A percentile compares a stretch with the other conserved stretches of the same genome.
Conservation (phyloP, 2,329 filamentous ascomycete genomes). For the Hypoxylon rubiginosum region DNA sequence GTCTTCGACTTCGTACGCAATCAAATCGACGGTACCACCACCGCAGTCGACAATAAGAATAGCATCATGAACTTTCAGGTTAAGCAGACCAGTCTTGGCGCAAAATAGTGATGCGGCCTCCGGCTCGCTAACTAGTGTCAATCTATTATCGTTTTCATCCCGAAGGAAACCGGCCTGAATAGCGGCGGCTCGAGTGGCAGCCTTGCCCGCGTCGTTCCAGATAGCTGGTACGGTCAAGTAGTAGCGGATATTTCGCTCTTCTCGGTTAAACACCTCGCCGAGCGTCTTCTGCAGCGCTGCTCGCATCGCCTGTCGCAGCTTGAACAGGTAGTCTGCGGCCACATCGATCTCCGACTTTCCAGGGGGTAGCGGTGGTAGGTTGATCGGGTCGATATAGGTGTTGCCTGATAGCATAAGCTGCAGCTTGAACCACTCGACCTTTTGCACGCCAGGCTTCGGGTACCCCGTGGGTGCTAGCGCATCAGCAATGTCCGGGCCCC, state of each 20-base stretch:
- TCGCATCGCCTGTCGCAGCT: constrained; percentile 96
- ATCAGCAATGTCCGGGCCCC: constrained; percentile 98
- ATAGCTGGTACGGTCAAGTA: constrained; percentile 99
- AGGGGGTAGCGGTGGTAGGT: constrained; percentile 94
- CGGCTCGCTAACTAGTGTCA: constrained; percentile 95
- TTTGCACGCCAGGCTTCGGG: constrained; percentile 96
- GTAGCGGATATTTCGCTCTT: constrained; percentile 97
- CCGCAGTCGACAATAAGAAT: constrained; percentile 98
- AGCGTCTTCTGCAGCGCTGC: constrained; percentile 95
- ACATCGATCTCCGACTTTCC: constrained; percentile 99
- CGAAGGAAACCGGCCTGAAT: constrained; percentile 97
- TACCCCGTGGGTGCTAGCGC: constrained; percentile 96
- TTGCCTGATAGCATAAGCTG: constrained; percentile 99
- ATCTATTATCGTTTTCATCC: constrained; percentile 96
- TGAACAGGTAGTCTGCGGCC: constrained; percentile 98
- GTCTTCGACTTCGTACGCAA: constrained; percentile 98
- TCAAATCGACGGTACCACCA: constrained; percentile 98
- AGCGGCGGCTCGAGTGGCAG: constrained; percentile 92
- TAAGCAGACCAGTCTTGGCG: constrained; percentile 94
- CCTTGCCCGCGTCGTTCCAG: constrained; percentile 99
- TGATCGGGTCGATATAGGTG: constrained; percentile 99
- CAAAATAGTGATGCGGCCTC: constrained; percentile 98
- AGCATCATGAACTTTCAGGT: constrained; percentile 98
- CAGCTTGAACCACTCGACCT: constrained; percentile 99
- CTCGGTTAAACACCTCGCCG: constrained; percentile 96